Conservation (phyloP, 129 eudicot genomes). For the Ambrosia trifida region DNA sequence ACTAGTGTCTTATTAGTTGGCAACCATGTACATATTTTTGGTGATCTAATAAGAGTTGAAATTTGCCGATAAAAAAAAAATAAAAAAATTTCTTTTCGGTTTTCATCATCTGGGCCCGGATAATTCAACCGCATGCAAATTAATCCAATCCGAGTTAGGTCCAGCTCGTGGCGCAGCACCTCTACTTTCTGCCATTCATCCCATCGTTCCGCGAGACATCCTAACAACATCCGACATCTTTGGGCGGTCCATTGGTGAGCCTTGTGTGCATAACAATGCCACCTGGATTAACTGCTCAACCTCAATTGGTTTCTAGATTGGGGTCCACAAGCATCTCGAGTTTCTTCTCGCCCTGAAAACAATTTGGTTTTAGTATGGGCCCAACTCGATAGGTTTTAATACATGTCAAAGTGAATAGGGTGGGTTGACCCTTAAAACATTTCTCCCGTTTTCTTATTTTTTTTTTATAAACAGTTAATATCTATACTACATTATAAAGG, state of each 20-base stretch:
- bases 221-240: slow-evolving; percentile 89
- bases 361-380: neutral
- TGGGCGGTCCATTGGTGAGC: slow-evolving; percentile 81
- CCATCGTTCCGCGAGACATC: slow-evolving; percentile 85
- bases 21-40: too few relatives aligned
- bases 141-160: slow-evolving; percentile 75
- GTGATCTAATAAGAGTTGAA: too few relatives aligned
- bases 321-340: slow-evolving; percentile 88
- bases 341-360: slow-evolving; percentile 74
- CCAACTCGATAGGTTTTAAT: neutral
- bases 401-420: too few relatives aligned
- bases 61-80: too few relatives aligned
- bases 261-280: slow-evolving; percentile 80
- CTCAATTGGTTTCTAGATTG: slow-evolving; percentile 61
- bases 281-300: slow-evolving; percentile 90
- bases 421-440: too few relatives aligned
- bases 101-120: slow-evolving; percentile 67
- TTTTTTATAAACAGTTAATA: too few relatives aligned
- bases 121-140: slow-evolving; percentile 67
- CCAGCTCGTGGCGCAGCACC: slow-evolving; percentile 71
- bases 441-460: too few relatives aligned
- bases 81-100: neutral
- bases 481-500: too few relatives aligned
- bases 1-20: too few relatives aligned
- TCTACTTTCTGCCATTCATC: slow-evolving; percentile 95